phyloP scores from a whole-genome alignment of 208 protist genomes.

The Trypanosomatidae sp. region DNA sequence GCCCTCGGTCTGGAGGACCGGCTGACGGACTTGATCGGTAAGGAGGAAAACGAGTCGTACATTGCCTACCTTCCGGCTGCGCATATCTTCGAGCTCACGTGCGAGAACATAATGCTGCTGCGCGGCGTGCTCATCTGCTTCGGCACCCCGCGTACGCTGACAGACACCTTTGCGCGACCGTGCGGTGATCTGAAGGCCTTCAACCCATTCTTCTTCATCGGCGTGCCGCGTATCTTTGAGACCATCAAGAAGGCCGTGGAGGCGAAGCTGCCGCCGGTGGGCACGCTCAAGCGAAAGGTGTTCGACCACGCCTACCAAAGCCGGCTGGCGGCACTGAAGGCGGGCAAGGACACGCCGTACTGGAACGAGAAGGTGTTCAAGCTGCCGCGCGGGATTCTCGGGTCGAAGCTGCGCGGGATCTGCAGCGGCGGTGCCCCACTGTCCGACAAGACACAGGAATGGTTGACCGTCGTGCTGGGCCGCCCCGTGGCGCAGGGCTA shows the following conservation, averaged over 20 bases:
- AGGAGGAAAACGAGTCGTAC: constrained; percentile 58
- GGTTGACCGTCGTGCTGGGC: constrained; percentile 77
- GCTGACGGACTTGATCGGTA: constrained; percentile 51
- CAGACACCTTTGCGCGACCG: constrained; percentile 60
- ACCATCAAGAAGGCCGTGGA: constrained; percentile 87
- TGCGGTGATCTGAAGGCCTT: constrained; percentile 77
- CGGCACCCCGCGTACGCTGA: constrained; percentile 81
- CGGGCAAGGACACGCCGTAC: constrained; percentile 80
- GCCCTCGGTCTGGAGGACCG: constrained; percentile 31
- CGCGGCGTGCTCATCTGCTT: constrained; percentile 73
- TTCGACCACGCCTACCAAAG: constrained; percentile 75
- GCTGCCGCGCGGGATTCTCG: constrained; percentile 48
- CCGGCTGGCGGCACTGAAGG: constrained; percentile 57
- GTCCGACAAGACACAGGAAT: constrained; percentile 79
- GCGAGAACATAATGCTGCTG: constrained; percentile 63
- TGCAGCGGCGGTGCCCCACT: constrained; percentile 85
- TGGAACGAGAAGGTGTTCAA: constrained; percentile 88
- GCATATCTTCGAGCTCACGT: constrained; percentile 92
- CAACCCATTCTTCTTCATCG: constrained; percentile 81
- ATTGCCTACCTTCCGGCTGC: constrained; percentile 89
- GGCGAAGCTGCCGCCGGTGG: constrained; percentile 51
- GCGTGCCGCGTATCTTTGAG: constrained; percentile 88
- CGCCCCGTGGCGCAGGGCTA: constrained; percentile 80
- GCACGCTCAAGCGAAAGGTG: constrained; percentile 63
- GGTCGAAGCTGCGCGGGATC: constrained; percentile 62